phyloP scores from a whole-genome alignment of 2,329 filamentous ascomycete species.

The Scytalidium sp. region DNA sequence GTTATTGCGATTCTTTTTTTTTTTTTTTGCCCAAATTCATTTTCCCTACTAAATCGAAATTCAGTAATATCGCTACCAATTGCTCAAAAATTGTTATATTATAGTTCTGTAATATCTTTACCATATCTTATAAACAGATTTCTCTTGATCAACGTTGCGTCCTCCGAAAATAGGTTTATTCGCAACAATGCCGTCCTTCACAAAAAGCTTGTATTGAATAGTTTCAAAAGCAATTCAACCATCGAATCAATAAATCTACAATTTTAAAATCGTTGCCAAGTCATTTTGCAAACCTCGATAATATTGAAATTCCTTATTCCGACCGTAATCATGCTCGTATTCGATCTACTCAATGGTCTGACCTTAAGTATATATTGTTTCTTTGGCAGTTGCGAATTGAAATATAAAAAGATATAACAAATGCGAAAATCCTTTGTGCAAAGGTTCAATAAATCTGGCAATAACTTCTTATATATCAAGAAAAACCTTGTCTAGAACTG shows the following conservation, averaged over 20 bases:
- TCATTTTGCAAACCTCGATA: background rate
- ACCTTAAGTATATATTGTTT: constrained; percentile 2
- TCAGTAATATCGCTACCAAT: background rate
- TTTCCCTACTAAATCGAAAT: constrained; percentile 1
- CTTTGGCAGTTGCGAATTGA: background rate
- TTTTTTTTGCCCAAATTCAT: constrained; percentile 1
- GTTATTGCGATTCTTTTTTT: constrained; percentile 3
- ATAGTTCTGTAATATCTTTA: background rate
- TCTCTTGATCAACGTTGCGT: background rate
- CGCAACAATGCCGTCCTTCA: constrained; percentile 1
- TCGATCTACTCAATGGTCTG: constrained; percentile 3
- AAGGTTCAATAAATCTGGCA: constrained; percentile 12
- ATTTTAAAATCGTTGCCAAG: constrained; percentile 1
- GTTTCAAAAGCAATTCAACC: constrained; percentile 1
- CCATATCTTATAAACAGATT: constrained; percentile 1
- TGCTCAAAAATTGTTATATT: constrained; percentile 2
- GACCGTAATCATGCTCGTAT: background rate
- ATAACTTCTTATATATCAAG: constrained; percentile 12
- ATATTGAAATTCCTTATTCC: background rate
- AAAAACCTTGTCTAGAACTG: constrained; percentile 10
- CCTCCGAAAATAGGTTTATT: constrained; percentile 1
- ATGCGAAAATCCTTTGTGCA: background rate
- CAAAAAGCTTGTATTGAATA: constrained; percentile 2
- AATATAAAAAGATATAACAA: background rate
- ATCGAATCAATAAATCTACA: constrained; percentile 2